A percentile compares a stretch with the other conserved stretches of the same genome.
Evolutionary conservation across 192 early-diverging fungal species (phyloP).

Genomic region (Rhizoclosmatium globosum): DNA sequence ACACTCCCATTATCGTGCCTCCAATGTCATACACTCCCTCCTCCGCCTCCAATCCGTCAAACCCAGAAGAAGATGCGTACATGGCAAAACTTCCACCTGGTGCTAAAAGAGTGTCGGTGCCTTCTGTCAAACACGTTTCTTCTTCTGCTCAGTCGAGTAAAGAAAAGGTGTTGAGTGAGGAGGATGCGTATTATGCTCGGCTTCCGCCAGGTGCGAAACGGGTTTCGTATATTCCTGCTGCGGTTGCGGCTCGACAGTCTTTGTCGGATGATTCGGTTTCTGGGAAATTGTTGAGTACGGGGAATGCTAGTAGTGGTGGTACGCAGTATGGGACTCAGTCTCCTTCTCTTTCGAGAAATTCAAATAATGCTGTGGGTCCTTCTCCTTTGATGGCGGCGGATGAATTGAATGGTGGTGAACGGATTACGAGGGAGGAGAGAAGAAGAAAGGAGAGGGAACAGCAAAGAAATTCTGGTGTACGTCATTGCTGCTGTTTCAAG

Average conservation of each 20-base stretch:
- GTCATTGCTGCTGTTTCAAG: slow-evolving; percentile 27
- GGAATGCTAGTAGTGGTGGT: not conserved
- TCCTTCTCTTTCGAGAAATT: not conserved
- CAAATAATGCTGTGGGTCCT: not conserved
- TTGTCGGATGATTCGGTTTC: not conserved
- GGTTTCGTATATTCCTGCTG: not conserved
- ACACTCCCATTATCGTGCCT: not conserved
- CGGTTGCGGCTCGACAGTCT: not conserved
- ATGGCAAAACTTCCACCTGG: not conserved
- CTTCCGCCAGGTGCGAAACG: slow-evolving; percentile 23
- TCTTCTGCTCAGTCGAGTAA: not conserved
- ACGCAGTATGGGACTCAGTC: not conserved
- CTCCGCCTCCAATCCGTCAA: not conserved
- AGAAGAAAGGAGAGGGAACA: not conserved
- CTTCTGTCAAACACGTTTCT: not conserved
- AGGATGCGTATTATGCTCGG: slow-evolving; percentile 12
- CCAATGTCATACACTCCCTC: not conserved
- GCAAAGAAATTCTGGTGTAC: not conserved
- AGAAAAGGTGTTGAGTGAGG: not conserved
- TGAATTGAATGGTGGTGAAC: not conserved
- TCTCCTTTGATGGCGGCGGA: not conserved
- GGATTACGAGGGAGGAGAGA: not conserved
- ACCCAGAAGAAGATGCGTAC: slow-evolving; percentile 6
- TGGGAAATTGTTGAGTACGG: not conserved
- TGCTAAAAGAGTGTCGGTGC: slow-evolving; percentile 16